Evolutionary conservation across 2,329 filamentous ascomycete species (phyloP).

Genomic region (Zymoseptoria brevis): DNA sequence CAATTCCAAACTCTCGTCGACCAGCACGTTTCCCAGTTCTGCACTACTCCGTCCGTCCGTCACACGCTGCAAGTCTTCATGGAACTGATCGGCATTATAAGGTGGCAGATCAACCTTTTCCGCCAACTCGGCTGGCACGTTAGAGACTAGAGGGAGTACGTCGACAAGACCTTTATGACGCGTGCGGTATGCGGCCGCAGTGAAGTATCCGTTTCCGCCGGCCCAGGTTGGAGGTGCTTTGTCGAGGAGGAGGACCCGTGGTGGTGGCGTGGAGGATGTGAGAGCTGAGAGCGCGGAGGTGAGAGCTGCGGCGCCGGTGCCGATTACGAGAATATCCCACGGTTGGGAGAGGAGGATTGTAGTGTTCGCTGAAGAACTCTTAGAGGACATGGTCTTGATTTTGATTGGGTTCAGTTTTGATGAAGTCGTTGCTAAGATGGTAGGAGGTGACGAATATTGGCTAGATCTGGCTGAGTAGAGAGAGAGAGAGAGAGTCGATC

Average conservation of each 20-base stretch:
- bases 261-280: conserved; percentile 9
- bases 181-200: conserved; percentile 56
- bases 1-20: conserved; percentile 30
- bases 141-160: conserved; percentile 54
- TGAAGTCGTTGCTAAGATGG: background rate
- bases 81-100: conserved; percentile 50
- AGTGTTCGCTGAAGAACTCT: background rate
- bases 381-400: background rate
- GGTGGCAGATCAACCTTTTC: conserved; percentile 49
- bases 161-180: conserved; percentile 49
- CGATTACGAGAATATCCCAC: conserved; percentile 47
- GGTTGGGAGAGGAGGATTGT: conserved; percentile 1
- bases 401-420: background rate
- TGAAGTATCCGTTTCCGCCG: conserved; percentile 59
- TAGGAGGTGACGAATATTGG: too few relatives aligned
- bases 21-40: conserved; percentile 41
- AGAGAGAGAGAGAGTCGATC: background rate
- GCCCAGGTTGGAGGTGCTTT: conserved; percentile 52
- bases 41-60: conserved; percentile 48
- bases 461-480: too few relatives aligned
- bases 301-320: conserved; percentile 59
- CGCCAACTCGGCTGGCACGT: conserved; percentile 42
- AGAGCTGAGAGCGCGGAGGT: conserved; percentile 51
- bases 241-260: conserved; percentile 49
- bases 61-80: conserved; percentile 49